Evolutionary conservation across 257 asterid genomes (phyloP).

Genomic region (Solanum sitiens): DNA sequence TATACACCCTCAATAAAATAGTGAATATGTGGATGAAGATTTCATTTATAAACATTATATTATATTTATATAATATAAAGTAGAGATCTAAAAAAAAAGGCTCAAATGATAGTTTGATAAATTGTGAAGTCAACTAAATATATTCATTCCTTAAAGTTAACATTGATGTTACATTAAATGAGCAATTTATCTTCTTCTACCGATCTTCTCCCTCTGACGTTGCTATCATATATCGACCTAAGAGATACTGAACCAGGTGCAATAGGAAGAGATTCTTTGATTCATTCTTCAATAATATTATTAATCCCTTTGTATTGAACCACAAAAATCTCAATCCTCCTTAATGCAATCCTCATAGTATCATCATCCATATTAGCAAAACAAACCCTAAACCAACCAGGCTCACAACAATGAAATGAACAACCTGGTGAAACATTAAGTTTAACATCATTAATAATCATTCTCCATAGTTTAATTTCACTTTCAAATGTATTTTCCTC

Average conservation of each 20-base stretch:
- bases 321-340: not conserved
- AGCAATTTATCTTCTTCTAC: not conserved
- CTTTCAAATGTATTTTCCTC: not conserved
- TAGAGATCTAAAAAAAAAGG: not conserved
- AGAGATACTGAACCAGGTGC: not conserved
- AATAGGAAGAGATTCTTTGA: not conserved
- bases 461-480: not conserved
- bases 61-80: no score
- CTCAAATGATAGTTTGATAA: no score
- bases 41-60: not conserved
- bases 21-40: not conserved
- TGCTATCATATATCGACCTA: not conserved
- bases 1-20: not conserved
- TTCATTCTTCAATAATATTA: not conserved
- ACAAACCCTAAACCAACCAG: conserved; percentile 4
- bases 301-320: not conserved
- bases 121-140: no score
- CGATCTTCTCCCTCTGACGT: no score
- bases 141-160: not conserved
- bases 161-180: not conserved
- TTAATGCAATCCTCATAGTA: not conserved
- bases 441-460: not conserved
- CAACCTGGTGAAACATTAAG: not conserved
- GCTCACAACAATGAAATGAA: conserved; percentile 1
- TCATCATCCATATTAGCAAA: conserved; percentile 2